Evolutionary conservation across 1,284 basidiomycete genomes (phyloP), one percentile per base, ranked within the genome.

Genomic region (Ustilago xerochloae): DNA sequence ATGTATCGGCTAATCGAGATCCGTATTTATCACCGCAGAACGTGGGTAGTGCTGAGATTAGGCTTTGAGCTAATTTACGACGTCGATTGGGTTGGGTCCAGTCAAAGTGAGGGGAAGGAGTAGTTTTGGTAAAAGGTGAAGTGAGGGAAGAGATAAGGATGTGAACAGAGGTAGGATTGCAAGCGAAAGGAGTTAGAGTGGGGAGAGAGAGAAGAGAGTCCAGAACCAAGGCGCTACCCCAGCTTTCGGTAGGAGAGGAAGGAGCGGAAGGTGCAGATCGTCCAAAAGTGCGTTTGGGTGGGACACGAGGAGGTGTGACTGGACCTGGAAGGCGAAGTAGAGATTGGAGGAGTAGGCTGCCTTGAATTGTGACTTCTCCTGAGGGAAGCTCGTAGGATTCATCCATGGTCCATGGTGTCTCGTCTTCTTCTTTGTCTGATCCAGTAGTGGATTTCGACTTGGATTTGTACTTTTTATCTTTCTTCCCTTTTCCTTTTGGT

Each of bases 1-100:
- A 39, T 2, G 71, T 53, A 30, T 83, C 81, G 2, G 81, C 79
- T 1, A 83, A 73, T 4, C 82, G 77, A n/a, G 71, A 76, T 16
- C 82, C 81, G 61, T 72, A 83, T 39, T 78, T 78, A 56, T 80
- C 82, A 15, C 78, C 75, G 20, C 75, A 72, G 10, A 75, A 61
- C 0, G 43, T 33, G 16, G 57, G 29, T 0, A 84, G 63, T 9
- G 52, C 7, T 6, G 63, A 58, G 1, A 74, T 56, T 7, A 83
- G 63, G 2, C 24, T 6, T 0, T 49, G 18, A 1, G 69, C 41
- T 3, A 82, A 64, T 6, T 63, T 63, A 6, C 69, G 72, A 3
- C 79, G 63, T 10, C 79, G 66, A 2, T 49, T 38, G 13, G 66
- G 32, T 41, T 60, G 59, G 12, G 51, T 22, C 24, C 22, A 58